Conservation (phyloP, 257 asterid species). For the Plantago ovata region DNA sequence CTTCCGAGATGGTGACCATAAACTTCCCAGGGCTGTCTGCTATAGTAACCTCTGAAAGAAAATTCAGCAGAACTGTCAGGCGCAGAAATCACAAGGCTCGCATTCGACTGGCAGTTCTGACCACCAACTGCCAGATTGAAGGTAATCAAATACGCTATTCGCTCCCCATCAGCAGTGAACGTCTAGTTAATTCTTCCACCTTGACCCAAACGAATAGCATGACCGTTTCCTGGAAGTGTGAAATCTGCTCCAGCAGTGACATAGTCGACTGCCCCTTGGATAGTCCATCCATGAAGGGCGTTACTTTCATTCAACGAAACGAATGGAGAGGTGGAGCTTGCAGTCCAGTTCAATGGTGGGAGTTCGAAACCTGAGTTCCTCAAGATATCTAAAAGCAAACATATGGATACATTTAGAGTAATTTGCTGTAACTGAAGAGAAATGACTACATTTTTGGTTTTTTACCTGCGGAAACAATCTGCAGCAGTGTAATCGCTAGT, state of each 20-base stretch:
- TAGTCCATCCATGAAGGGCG: constrained; percentile 53
- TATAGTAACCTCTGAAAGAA: constrained; percentile 27
- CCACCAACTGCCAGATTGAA: constrained; percentile 39
- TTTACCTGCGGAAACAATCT: constrained; percentile 30
- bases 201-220: constrained; percentile 41
- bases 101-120: constrained; percentile 38
- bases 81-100: constrained; percentile 54
- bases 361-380: constrained; percentile 54
- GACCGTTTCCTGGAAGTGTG: constrained; percentile 32
- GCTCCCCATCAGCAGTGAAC: constrained; percentile 36
- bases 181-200: constrained; percentile 57
- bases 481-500: constrained; percentile 25
- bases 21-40: constrained; percentile 42
- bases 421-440: too few relatives aligned
- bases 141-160: constrained; percentile 38
- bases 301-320: neutral
- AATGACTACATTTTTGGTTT: neutral
- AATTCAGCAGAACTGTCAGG: constrained; percentile 47
- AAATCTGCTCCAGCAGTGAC: constrained; percentile 26
- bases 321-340: constrained; percentile 25
- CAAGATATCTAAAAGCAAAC: neutral
- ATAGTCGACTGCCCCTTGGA: constrained; percentile 41
- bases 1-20: constrained; percentile 48
- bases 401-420: too few relatives aligned
- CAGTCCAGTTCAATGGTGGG: constrained; percentile 48